A percentile compares a stretch with the other conserved stretches of the same genome.
Evolutionary conservation across 805 yeast species (phyloP).

Genomic region (Candida ovalis): DNA sequence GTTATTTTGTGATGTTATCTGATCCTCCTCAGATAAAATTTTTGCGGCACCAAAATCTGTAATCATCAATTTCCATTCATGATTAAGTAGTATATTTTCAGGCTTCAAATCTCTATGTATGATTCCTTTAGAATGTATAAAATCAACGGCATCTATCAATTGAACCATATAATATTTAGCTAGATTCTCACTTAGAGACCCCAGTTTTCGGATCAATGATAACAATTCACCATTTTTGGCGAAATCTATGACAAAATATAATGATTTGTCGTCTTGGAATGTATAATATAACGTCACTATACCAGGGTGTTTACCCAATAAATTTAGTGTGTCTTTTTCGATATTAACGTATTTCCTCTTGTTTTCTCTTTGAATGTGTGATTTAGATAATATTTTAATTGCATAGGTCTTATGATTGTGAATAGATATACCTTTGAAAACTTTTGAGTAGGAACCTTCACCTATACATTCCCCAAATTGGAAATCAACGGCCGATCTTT

Average conservation of each 20-base stretch:
- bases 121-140: constrained; percentile 84
- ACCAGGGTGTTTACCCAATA: constrained; percentile 92
- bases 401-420: constrained; percentile 79
- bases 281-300: constrained; percentile 89
- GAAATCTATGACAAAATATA: constrained; percentile 89
- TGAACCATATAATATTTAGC: constrained; percentile 81
- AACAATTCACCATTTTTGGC: constrained; percentile 95
- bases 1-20: constrained; percentile 14
- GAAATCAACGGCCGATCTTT: constrained; percentile 74
- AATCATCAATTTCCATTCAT: constrained; percentile 82
- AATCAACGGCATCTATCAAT: constrained; percentile 83
- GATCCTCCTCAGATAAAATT: constrained; percentile 47
- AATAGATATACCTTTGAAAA: constrained; percentile 77
- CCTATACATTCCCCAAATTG: constrained; percentile 86
- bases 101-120: constrained; percentile 95
- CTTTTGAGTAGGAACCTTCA: constrained; percentile 95
- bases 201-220: constrained; percentile 70
- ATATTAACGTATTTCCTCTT: constrained; percentile 95
- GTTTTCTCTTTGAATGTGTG: constrained; percentile 90
- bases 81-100: constrained; percentile 81
- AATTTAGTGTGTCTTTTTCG: constrained; percentile 84
- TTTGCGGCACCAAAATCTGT: constrained; percentile 99
- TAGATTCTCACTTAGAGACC: constrained; percentile 72
- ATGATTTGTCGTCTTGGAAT: constrained; percentile 83
- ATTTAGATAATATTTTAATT: constrained; percentile 83